Evolutionary conservation across 345 rosid species (phyloP).

Genomic region (Stellera chamaejasme): DNA sequence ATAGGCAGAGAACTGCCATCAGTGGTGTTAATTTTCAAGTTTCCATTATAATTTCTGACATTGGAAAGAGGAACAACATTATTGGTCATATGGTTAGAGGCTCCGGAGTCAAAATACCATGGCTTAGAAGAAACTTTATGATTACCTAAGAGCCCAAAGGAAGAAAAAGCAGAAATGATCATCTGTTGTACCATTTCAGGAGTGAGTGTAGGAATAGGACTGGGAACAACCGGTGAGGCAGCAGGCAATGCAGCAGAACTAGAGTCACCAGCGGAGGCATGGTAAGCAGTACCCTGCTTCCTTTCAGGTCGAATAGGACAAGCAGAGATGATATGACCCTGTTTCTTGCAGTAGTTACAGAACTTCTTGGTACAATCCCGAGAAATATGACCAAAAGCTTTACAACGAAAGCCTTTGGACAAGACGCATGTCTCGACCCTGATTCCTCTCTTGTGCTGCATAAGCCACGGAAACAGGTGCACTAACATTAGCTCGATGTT

Average conservation of each 20-base stretch:
- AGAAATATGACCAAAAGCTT: neutral
- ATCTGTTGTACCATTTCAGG: slow-evolving; percentile 13
- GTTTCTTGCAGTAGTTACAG: neutral
- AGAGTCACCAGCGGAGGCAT: too few relatives aligned
- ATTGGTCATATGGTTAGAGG: too few relatives aligned
- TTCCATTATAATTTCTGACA: too few relatives aligned
- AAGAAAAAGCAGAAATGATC: slow-evolving; percentile 3
- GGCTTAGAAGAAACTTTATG: neutral
- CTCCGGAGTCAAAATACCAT: too few relatives aligned
- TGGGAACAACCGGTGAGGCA: neutral
- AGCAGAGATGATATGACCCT: neutral
- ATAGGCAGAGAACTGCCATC: too few relatives aligned
- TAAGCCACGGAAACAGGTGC: neutral
- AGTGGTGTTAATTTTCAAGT: too few relatives aligned
- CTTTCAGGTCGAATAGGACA: too few relatives aligned
- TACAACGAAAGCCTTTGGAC: too few relatives aligned
- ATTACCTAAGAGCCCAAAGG: slow-evolving; percentile 1
- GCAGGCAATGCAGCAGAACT: too few relatives aligned
- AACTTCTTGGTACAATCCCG: neutral
- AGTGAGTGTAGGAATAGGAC: neutral
- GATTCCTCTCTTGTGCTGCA: neutral
- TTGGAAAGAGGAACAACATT: too few relatives aligned
- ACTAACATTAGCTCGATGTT: neutral
- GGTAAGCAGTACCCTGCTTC: too few relatives aligned
- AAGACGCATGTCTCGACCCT: too few relatives aligned